A percentile compares a stretch with the other conserved stretches of the same genome.
Conservation (phyloP, 768 basidiomycete genomes). For the Pulveroboletus sp. region DNA sequence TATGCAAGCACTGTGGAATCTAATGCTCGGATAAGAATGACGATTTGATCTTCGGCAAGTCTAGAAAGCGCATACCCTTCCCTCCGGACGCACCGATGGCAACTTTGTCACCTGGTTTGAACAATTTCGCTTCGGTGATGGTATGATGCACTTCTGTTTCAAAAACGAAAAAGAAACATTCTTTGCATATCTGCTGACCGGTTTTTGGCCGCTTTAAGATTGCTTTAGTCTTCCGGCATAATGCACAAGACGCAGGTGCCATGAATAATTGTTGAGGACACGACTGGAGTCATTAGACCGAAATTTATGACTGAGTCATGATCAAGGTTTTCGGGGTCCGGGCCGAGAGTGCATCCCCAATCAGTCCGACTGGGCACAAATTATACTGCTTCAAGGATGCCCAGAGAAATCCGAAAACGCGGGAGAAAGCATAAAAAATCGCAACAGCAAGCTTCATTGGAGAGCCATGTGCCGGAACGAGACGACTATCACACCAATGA, state of each 20-base stretch:
- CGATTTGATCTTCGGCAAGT: background rate
- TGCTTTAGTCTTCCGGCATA: slow-evolving; percentile 73
- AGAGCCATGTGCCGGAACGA: background rate
- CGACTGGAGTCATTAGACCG: no score
- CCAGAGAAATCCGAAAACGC: slow-evolving; percentile 69
- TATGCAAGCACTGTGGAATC: slow-evolving; percentile 98
- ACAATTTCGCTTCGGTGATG: slow-evolving; percentile 76
- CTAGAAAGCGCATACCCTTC: slow-evolving; percentile 60
- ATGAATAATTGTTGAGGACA: slow-evolving; percentile 37
- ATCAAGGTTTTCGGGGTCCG: background rate
- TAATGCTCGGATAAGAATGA: slow-evolving; percentile 30
- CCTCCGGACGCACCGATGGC: slow-evolving; percentile 98
- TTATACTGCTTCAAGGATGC: slow-evolving; percentile 42
- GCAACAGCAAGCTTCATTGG: slow-evolving; percentile 18
- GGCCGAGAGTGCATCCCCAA: background rate
- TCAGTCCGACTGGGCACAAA: no score
- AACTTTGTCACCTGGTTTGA: slow-evolving; percentile 85
- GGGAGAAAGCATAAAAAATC: slow-evolving; percentile 70
- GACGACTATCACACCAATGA: slow-evolving; percentile 1
- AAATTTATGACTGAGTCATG: no score
- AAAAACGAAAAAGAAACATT: slow-evolving; percentile 95
- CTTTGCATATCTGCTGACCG: slow-evolving; percentile 93
- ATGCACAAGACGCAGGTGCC: slow-evolving; percentile 76
- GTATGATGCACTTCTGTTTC: slow-evolving; percentile 99
- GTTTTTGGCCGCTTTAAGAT: slow-evolving; percentile 96